These are phyloP conservation scores for Aspergillus novofumigatus DNA, from an alignment of 2,329 filamentous ascomycete species.

Conservation along the genomic window DNA sequence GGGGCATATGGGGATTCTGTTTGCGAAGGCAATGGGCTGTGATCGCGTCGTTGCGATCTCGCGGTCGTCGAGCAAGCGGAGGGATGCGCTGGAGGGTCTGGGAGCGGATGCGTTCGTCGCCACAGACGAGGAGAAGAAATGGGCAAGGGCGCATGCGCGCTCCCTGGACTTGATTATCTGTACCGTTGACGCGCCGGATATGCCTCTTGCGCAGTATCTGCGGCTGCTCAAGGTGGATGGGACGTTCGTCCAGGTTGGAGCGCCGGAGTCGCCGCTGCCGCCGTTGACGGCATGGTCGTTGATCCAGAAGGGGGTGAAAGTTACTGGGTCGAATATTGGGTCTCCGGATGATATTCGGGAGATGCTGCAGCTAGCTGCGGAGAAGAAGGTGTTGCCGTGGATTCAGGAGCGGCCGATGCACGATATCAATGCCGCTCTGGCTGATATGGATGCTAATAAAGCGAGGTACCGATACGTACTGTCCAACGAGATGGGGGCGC, in stretches of 20 bases:
- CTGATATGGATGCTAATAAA: constrained; percentile 44
- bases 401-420: constrained; percentile 39
- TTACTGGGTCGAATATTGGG: constrained; percentile 48
- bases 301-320: constrained; percentile 52
- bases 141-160: constrained; percentile 46
- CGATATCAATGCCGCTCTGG: constrained; percentile 41
- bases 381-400: constrained; percentile 43
- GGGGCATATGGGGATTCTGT: constrained; percentile 69
- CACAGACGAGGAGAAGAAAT: constrained; percentile 53
- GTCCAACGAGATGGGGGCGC: constrained; percentile 31
- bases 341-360: constrained; percentile 39
- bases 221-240: constrained; percentile 56
- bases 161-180: constrained; percentile 54
- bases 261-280: constrained; percentile 57
- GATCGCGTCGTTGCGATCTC: constrained; percentile 58
- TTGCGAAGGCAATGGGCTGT: constrained; percentile 65
- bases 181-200: constrained; percentile 55
- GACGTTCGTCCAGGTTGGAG: constrained; percentile 62
- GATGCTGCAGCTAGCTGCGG: constrained; percentile 42
- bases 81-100: constrained; percentile 48
- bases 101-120: constrained; percentile 56
- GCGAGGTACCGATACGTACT: constrained; percentile 47
- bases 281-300: constrained; percentile 55
- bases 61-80: constrained; percentile 46
- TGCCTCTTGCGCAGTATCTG: constrained; percentile 62